Evolutionary conservation across 2,329 filamentous ascomycete species (phyloP).

Genomic region (Xylaria sp.): DNA sequence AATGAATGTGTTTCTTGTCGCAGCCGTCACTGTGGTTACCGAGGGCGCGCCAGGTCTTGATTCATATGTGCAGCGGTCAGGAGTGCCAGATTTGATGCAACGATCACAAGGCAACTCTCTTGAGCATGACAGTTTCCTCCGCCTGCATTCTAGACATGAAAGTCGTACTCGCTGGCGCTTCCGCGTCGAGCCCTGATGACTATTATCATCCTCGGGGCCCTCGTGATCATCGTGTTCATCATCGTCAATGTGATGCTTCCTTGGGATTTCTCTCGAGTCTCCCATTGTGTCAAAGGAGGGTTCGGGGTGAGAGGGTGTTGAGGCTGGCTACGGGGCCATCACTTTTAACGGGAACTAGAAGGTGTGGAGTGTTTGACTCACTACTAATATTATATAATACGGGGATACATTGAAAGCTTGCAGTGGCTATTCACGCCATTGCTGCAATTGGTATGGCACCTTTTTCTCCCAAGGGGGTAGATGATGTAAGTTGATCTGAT

Average conservation of each 20-base stretch:
- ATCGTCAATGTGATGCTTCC: constrained; percentile 32
- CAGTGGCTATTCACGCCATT: constrained; percentile 3
- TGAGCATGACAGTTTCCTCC: constrained; percentile 70
- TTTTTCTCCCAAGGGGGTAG: not conserved
- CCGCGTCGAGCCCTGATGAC: constrained; percentile 54
- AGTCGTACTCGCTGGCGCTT: constrained; percentile 69
- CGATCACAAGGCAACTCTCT: constrained; percentile 70
- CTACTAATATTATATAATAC: not conserved
- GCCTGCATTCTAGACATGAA: constrained; percentile 69
- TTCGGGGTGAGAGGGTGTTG: not conserved
- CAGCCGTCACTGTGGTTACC: constrained; percentile 40
- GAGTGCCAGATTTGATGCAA: constrained; percentile 70
- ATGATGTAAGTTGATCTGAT: constrained; percentile 35
- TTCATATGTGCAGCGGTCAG: constrained; percentile 69
- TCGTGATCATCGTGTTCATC: constrained; percentile 41
- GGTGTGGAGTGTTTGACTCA: constrained; percentile 6
- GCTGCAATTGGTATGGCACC: constrained; percentile 1
- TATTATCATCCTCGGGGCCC: constrained; percentile 40
- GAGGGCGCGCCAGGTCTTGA: constrained; percentile 52
- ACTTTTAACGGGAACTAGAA: not conserved
- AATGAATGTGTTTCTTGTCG: constrained; percentile 58
- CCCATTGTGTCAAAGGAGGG: constrained; percentile 26
- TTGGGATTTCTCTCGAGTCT: constrained; percentile 19
- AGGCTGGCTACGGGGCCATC: not conserved
- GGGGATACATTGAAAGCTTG: not conserved